Conservation (phyloP, 768 basidiomycete genomes). For the Lepiota subincarnata region DNA sequence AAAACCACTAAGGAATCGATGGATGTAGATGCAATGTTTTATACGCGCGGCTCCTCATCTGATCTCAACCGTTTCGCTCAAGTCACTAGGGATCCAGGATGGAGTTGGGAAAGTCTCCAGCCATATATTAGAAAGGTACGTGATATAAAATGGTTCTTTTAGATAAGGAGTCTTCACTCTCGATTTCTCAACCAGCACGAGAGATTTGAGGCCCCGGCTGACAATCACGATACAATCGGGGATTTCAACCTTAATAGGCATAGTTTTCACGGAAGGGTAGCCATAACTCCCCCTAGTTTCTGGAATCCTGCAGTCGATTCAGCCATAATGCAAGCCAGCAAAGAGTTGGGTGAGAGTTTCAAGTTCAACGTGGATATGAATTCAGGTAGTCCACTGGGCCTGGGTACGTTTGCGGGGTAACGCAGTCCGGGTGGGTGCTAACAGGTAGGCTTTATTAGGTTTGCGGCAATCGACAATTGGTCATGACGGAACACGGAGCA, state of each 20-base stretch:
- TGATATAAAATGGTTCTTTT: too few species aligned
- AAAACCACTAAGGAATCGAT: too few species aligned
- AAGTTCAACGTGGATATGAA: not conserved
- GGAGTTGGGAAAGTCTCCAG: constrained; percentile 29
- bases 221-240: too few species aligned
- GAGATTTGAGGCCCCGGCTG: too few species aligned
- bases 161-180: too few species aligned
- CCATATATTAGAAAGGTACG: constrained; percentile 26
- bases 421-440: not conserved
- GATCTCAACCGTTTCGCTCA: constrained; percentile 20
- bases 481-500: constrained; percentile 17
- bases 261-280: too few species aligned
- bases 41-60: constrained; percentile 15
- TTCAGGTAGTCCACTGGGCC: constrained; percentile 9
- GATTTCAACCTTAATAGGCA: too few species aligned
- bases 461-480: constrained; percentile 20
- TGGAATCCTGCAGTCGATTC: too few species aligned
- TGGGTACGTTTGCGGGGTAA: not conserved
- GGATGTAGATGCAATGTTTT: constrained; percentile 17
- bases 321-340: too few species aligned
- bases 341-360: too few species aligned
- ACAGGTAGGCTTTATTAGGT: constrained; percentile 7
- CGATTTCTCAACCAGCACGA: constrained; percentile 12
- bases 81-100: constrained; percentile 25
- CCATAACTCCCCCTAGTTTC: too few species aligned